Percentiles rank a stretch among this genome's conserved stretches.
Evolutionary conservation across 768 basidiomycete species (phyloP).

Genomic region (Leccinum aurantiacum): DNA sequence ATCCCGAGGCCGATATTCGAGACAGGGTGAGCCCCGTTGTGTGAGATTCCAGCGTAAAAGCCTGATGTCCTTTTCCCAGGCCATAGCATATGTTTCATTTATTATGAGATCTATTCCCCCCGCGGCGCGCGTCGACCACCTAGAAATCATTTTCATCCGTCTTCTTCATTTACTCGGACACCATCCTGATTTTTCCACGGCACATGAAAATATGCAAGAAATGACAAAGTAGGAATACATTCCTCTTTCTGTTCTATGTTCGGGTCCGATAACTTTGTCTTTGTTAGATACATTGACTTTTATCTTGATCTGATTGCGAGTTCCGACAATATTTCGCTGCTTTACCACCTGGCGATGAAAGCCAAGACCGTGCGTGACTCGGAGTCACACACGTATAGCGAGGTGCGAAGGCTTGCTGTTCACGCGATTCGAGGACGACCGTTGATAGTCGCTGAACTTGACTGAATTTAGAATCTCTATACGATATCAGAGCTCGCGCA

Average conservation of each 20-base stretch:
- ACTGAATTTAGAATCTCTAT: slow-evolving; percentile 71
- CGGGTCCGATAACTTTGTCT: neutral
- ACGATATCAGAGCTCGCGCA: slow-evolving; percentile 86
- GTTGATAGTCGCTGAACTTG: neutral
- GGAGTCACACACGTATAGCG: slow-evolving; percentile 62
- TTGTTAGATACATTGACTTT: slow-evolving; percentile 78
- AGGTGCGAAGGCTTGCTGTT: slow-evolving; percentile 44
- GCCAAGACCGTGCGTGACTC: slow-evolving; percentile 86
- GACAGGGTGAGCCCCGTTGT: slow-evolving; percentile 46
- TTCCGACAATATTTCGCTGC: slow-evolving; percentile 78
- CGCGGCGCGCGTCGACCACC: slow-evolving; percentile 60
- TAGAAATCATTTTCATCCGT: slow-evolving; percentile 84
- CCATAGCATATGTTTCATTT: slow-evolving; percentile 53
- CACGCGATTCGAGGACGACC: neutral
- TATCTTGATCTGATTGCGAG: slow-evolving; percentile 78
- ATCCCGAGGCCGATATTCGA: slow-evolving; percentile 84
- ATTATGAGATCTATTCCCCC: slow-evolving; percentile 45
- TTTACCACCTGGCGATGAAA: slow-evolving; percentile 80
- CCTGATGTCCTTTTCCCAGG: slow-evolving; percentile 38
- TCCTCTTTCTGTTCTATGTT: neutral
- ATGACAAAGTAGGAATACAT: slow-evolving; percentile 68
- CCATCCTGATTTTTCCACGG: slow-evolving; percentile 85
- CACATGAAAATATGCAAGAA: slow-evolving; percentile 67
- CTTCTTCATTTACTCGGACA: slow-evolving; percentile 87
- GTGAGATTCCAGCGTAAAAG: neutral